These are phyloP conservation scores for Penicillium vulpinum DNA, from an alignment of 2,329 filamentous ascomycete genomes.

Conservation along the genomic window DNA sequence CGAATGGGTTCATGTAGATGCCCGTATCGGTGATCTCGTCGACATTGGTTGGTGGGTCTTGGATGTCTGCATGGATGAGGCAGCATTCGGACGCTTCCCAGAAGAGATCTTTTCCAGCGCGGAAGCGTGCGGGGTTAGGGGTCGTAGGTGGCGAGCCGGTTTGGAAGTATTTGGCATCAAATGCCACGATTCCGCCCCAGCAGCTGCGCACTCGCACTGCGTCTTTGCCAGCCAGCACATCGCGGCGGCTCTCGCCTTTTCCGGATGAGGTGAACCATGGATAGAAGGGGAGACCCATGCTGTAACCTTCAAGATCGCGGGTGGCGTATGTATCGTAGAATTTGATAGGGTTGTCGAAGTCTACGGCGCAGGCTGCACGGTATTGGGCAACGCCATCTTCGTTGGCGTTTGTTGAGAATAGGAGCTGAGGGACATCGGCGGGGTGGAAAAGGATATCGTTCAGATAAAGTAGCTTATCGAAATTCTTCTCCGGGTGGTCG, in stretches of 20 bases:
- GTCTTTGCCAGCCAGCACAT: slow-evolving; percentile 59
- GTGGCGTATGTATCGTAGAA: slow-evolving; percentile 78
- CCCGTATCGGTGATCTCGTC: slow-evolving; percentile 50
- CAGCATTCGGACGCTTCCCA: slow-evolving; percentile 68
- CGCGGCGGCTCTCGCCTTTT: slow-evolving; percentile 57
- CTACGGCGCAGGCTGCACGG: slow-evolving; percentile 71
- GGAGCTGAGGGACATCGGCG: slow-evolving; percentile 58
- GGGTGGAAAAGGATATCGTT: slow-evolving; percentile 69
- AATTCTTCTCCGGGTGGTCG: slow-evolving; percentile 44
- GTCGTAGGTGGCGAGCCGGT: slow-evolving; percentile 27
- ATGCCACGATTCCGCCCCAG: slow-evolving; percentile 72
- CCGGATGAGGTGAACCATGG: slow-evolving; percentile 65
- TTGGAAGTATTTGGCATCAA: slow-evolving; percentile 50
- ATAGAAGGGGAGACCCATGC: slow-evolving; percentile 69
- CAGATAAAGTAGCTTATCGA: slow-evolving; percentile 59
- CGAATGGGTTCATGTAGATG: slow-evolving; percentile 73
- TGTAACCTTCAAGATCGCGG: slow-evolving; percentile 67
- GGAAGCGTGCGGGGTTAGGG: slow-evolving; percentile 53
- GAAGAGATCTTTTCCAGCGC: slow-evolving; percentile 59
- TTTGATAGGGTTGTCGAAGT: slow-evolving; percentile 71
- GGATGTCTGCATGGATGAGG: slow-evolving; percentile 54
- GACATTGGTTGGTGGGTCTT: slow-evolving; percentile 34
- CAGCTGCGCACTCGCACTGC: slow-evolving; percentile 70
- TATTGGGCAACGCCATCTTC: slow-evolving; percentile 58
- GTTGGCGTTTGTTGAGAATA: slow-evolving; percentile 62